A percentile compares a stretch with the other conserved stretches of the same genome.
Conservation (phyloP, 176 grass and related monocot species). For the Juncus inflexus region DNA sequence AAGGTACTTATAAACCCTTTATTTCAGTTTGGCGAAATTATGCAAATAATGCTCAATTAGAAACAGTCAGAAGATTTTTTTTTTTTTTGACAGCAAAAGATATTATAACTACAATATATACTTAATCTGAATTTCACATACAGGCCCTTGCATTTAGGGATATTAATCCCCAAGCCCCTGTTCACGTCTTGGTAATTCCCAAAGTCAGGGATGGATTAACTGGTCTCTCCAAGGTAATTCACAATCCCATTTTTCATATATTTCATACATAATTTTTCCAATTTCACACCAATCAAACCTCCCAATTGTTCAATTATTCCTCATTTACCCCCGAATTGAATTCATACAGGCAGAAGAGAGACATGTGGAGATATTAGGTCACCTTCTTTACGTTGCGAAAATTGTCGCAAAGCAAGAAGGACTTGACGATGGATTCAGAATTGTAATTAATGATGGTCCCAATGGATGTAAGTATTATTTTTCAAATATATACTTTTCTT, state of each 20-base stretch:
- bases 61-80: neutral
- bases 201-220: slow-evolving; percentile 85
- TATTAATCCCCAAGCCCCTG: slow-evolving; percentile 79
- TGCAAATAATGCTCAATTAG: neutral
- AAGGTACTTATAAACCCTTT: slow-evolving; percentile 39
- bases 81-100: too few species aligned
- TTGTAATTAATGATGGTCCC: slow-evolving; percentile 90
- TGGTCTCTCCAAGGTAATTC: slow-evolving; percentile 83
- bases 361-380: slow-evolving; percentile 76
- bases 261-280: neutral
- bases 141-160: slow-evolving; percentile 91
- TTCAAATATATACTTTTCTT: neutral
- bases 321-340: neutral
- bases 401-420: slow-evolving; percentile 90
- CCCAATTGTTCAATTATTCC: neutral
- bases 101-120: too few species aligned
- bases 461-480: slow-evolving; percentile 48
- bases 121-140: slow-evolving; percentile 13
- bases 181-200: slow-evolving; percentile 75
- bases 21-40: slow-evolving; percentile 9
- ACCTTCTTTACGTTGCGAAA: slow-evolving; percentile 72
- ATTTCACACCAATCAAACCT: too few species aligned
- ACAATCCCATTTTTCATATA: slow-evolving; percentile 11
- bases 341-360: slow-evolving; percentile 73
- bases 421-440: slow-evolving; percentile 72